Percentiles rank a stretch among this genome's conserved stretches.
Evolutionary conservation across 805 yeast species (phyloP).

Genomic region (Ogataea polymorpha): DNA sequence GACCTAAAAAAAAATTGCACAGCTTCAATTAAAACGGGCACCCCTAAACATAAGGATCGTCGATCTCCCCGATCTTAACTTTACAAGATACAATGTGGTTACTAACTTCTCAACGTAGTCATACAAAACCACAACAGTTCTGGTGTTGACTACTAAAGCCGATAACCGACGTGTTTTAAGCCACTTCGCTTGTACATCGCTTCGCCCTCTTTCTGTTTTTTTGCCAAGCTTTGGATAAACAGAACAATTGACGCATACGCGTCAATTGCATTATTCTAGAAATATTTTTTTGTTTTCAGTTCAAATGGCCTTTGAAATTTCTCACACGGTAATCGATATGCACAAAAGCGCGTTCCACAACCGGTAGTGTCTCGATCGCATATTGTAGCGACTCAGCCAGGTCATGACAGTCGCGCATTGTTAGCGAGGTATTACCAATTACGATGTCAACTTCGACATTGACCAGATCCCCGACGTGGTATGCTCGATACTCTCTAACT

Average conservation of each 20-base stretch:
- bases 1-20: neutral
- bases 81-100: neutral
- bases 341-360: slow-evolving; percentile 78
- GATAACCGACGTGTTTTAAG: too few species aligned
- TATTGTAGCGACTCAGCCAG: slow-evolving; percentile 79
- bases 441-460: slow-evolving; percentile 77
- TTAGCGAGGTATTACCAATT: slow-evolving; percentile 43
- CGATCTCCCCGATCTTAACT: neutral
- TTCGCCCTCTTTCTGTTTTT: neutral
- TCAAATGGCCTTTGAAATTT: slow-evolving; percentile 38
- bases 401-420: slow-evolving; percentile 70
- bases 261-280: neutral
- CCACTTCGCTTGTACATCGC: neutral
- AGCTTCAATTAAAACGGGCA: neutral
- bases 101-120: too few species aligned
- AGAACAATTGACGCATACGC: neutral
- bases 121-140: too few species aligned
- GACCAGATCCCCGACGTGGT: slow-evolving; percentile 75
- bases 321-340: slow-evolving; percentile 60
- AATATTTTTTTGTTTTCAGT: neutral
- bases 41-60: neutral
- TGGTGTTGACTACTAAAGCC: too few species aligned
- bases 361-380: slow-evolving; percentile 73
- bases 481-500: slow-evolving; percentile 65
- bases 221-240: neutral